Percentiles rank a stretch among this genome's conserved stretches.
phyloP scores from a whole-genome alignment of 2,329 filamentous ascomycete species.

The Metarhizium brunneum region DNA sequence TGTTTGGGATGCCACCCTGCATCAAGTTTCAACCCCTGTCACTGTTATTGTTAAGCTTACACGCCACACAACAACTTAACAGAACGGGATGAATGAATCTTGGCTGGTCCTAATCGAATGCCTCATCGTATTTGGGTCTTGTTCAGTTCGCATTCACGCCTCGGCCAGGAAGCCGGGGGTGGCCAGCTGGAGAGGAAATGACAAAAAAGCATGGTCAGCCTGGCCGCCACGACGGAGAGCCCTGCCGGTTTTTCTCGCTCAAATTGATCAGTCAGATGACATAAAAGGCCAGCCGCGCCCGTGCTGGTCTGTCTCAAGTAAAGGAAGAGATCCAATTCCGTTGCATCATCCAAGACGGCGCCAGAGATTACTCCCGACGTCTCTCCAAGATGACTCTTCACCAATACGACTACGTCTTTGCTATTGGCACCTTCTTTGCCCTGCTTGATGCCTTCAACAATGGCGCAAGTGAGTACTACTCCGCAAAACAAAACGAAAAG shows the following conservation, averaged over 20 bases:
- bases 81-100: neutral
- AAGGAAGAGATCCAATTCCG: neutral
- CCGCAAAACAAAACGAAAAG: neutral
- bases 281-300: neutral
- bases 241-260: neutral
- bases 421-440: conserved; percentile 67
- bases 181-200: neutral
- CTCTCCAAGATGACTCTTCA: conserved; percentile 3
- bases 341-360: neutral
- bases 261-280: neutral
- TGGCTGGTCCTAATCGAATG: neutral
- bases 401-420: conserved; percentile 50
- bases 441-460: conserved; percentile 72
- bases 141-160: neutral
- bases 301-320: neutral
- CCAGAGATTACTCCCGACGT: neutral
- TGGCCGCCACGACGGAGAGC: neutral
- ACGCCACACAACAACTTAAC: neutral
- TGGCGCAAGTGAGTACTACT: conserved; percentile 55
- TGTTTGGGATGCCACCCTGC: neutral
- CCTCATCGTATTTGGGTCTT: no score
- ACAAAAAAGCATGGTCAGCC: neutral
- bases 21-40: neutral
- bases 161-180: neutral
- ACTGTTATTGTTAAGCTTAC: neutral